Conservation (phyloP, 1,139 yeast species). For the Candida sp. region DNA sequence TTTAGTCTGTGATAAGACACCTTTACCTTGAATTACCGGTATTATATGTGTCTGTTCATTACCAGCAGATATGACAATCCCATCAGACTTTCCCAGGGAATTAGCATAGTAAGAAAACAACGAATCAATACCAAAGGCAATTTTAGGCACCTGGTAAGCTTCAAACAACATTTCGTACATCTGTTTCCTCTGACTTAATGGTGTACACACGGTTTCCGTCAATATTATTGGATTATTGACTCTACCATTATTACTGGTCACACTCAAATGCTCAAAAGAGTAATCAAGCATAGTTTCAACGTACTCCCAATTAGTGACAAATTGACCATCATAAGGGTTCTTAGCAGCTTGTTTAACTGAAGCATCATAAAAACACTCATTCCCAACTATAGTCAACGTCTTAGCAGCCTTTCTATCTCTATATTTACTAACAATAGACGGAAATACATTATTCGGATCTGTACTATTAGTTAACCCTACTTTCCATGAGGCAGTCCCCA, state of each 20-base stretch:
- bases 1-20: slow-evolving; percentile 65
- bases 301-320: slow-evolving; percentile 91
- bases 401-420: slow-evolving; percentile 72
- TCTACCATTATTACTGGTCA: slow-evolving; percentile 45
- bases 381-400: slow-evolving; percentile 74
- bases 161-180: slow-evolving; percentile 85
- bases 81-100: slow-evolving; percentile 37
- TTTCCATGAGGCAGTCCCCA: slow-evolving; percentile 70
- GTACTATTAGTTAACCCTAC: slow-evolving; percentile 61
- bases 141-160: slow-evolving; percentile 70
- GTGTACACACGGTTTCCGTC: slow-evolving; percentile 73
- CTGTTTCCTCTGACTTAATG: slow-evolving; percentile 64
- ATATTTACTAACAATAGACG: slow-evolving; percentile 67
- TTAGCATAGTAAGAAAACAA: slow-evolving; percentile 69
- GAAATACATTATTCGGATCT: slow-evolving; percentile 65
- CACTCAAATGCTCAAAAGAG: slow-evolving; percentile 75
- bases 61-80: slow-evolving; percentile 79
- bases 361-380: slow-evolving; percentile 73
- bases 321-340: slow-evolving; percentile 83
- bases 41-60: slow-evolving; percentile 80
- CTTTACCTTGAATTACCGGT: slow-evolving; percentile 71
- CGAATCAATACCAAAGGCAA: slow-evolving; percentile 79
- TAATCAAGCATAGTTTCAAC: slow-evolving; percentile 82
- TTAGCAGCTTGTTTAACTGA: slow-evolving; percentile 65
- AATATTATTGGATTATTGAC: slow-evolving; percentile 81